phyloP scores from a whole-genome alignment of 2,329 filamentous ascomycete genomes.

The Diaporthe sp. region DNA sequence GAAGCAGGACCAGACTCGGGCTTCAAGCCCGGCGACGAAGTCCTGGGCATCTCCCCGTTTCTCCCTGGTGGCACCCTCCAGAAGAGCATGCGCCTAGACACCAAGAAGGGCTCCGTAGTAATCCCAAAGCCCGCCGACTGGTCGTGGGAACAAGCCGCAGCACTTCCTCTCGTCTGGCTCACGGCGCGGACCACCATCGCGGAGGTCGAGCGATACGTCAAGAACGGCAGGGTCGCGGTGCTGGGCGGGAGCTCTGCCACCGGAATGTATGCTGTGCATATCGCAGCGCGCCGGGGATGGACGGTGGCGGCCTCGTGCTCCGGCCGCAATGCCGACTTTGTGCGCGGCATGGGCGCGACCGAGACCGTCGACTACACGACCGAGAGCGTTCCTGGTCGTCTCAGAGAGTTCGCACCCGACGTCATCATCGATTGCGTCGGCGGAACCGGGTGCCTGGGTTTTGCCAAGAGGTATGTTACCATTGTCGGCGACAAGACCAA shows the following conservation, averaged over 20 bases:
- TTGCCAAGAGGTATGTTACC: conserved; percentile 37
- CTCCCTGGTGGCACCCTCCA: conserved; percentile 33
- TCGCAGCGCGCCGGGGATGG: conserved; percentile 38
- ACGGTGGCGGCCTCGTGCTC: conserved; percentile 37
- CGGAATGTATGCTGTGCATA: conserved; percentile 36
- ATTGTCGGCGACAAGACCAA: conserved; percentile 38
- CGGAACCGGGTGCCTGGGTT: conserved; percentile 33
- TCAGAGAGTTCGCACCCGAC: conserved; percentile 27
- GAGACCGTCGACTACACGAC: conserved; percentile 38
- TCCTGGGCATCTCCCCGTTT: conserved; percentile 34
- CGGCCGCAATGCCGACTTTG: conserved; percentile 36
- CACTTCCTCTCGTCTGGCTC: conserved; percentile 37
- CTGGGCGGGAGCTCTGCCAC: conserved; percentile 38
- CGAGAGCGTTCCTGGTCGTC: conserved; percentile 6
- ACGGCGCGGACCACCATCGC: conserved; percentile 36
- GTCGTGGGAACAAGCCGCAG: conserved; percentile 36
- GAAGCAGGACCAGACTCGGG: conserved; percentile 30
- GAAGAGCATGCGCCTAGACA: conserved; percentile 30
- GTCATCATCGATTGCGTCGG: conserved; percentile 37
- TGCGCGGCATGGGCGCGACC: conserved; percentile 36
- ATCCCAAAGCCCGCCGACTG: conserved; percentile 34
- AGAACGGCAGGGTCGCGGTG: conserved; percentile 33
- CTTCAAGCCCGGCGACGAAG: conserved; percentile 34
- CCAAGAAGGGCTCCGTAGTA: conserved; percentile 24
- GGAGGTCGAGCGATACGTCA: conserved; percentile 26